These are phyloP conservation scores for Colletotrichum tabaci DNA, from an alignment of 2,329 filamentous ascomycete genomes.

Conservation along the genomic window DNA sequence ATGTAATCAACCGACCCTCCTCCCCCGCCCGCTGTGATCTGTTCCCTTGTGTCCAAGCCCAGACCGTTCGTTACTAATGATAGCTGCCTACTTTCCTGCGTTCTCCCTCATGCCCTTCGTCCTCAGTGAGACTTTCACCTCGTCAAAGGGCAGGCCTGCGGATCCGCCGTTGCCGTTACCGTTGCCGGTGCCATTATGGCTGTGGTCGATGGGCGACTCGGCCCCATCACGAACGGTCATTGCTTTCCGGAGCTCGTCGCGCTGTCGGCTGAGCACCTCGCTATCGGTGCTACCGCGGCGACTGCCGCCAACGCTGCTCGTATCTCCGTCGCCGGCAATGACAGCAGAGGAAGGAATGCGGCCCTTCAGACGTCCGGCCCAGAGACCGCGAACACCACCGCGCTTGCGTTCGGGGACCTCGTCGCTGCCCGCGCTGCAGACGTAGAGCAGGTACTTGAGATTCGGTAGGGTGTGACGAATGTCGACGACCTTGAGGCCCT, in stretches of 20 bases:
- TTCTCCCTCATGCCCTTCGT: slow-evolving; percentile 72
- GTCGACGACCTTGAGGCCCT: slow-evolving; percentile 86
- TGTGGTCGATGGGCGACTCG: slow-evolving; percentile 29
- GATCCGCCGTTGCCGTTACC: slow-evolving; percentile 26
- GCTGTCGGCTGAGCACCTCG: slow-evolving; percentile 55
- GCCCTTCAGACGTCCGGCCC: slow-evolving; percentile 63
- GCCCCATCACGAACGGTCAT: slow-evolving; percentile 47
- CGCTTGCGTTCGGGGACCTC: slow-evolving; percentile 74
- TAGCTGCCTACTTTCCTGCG: slow-evolving; percentile 37
- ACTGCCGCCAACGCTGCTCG: slow-evolving; percentile 57
- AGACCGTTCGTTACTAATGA: not conserved
- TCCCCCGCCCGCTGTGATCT: not conserved
- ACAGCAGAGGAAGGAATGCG: slow-evolving; percentile 42
- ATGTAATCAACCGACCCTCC: not conserved
- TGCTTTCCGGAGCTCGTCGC: slow-evolving; percentile 59
- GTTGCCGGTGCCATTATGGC: slow-evolving; percentile 5
- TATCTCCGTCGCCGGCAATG: slow-evolving; percentile 54
- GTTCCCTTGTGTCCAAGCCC: not conserved
- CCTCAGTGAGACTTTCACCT: slow-evolving; percentile 65
- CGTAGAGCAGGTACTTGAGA: slow-evolving; percentile 91
- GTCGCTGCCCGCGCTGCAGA: slow-evolving; percentile 84
- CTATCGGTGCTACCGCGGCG: slow-evolving; percentile 62
- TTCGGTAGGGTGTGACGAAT: slow-evolving; percentile 94
- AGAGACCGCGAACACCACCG: slow-evolving; percentile 73
- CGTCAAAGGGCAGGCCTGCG: slow-evolving; percentile 61